A percentile compares a stretch with the other conserved stretches of the same genome.
Conservation (phyloP, 345 rosid genomes). For the Corchorus capsularis region DNA sequence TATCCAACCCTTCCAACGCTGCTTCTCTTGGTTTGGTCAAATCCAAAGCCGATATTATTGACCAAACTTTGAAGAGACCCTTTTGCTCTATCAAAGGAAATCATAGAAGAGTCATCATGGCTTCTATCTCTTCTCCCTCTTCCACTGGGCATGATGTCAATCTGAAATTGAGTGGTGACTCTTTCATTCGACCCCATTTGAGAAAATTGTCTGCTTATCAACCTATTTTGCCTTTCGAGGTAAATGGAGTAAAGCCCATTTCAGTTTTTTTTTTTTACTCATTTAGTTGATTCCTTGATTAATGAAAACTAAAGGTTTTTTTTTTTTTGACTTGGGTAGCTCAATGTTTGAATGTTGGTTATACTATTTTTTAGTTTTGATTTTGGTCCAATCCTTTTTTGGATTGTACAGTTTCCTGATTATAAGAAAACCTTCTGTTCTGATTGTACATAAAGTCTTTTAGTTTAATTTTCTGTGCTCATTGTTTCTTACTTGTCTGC, state of each 20-base stretch:
- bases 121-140: slow-evolving; percentile 18
- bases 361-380: background rate
- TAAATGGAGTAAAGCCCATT: slow-evolving; percentile 18
- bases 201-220: slow-evolving; percentile 77
- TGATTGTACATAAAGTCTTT: too few relatives aligned
- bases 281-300: background rate
- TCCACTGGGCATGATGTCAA: slow-evolving; percentile 44
- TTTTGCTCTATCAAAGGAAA: slow-evolving; percentile 32
- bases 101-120: slow-evolving; percentile 40
- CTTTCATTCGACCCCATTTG: slow-evolving; percentile 86
- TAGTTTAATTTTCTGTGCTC: too few relatives aligned
- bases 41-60: slow-evolving; percentile 24
- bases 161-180: slow-evolving; percentile 56
- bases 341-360: background rate
- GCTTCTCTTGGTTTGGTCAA: slow-evolving; percentile 39
- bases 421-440: too few relatives aligned
- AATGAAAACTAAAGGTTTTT: background rate
- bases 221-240: slow-evolving; percentile 96
- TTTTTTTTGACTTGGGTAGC: background rate
- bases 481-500: too few relatives aligned
- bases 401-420: too few relatives aligned
- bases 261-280: too few relatives aligned
- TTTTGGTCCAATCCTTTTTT: too few relatives aligned
- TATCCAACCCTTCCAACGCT: slow-evolving; percentile 35
- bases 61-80: slow-evolving; percentile 31